A percentile compares a stretch with the other conserved stretches of the same genome.
These are phyloP conservation scores for Leccinum ochraceum DNA, from an alignment of 768 basidiomycete species.

Conservation along the genomic window DNA sequence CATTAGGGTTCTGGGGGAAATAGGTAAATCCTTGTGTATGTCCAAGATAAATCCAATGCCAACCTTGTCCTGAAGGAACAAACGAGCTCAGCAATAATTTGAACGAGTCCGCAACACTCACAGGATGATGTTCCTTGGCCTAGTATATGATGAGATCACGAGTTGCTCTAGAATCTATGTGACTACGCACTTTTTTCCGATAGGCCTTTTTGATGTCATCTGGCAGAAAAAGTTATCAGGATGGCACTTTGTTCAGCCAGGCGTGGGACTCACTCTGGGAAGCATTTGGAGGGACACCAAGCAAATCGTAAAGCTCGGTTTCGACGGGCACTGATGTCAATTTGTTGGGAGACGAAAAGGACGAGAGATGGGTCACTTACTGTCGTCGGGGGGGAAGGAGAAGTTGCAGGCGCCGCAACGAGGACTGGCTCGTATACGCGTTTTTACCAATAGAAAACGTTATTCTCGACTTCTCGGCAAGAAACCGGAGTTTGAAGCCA, in stretches of 20 bases:
- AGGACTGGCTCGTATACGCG: constrained; percentile 17
- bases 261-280: constrained; percentile 56
- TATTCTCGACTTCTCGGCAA: constrained; percentile 29
- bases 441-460: constrained; percentile 22
- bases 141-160: constrained; percentile 35
- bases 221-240: constrained; percentile 15
- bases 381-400: constrained; percentile 18
- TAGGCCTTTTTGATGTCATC: constrained; percentile 95
- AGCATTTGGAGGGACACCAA: constrained; percentile 71
- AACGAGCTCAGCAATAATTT: constrained; percentile 1
- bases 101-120: constrained; percentile 37
- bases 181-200: constrained; percentile 72
- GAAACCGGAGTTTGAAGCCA: constrained; percentile 34
- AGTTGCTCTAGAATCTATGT: constrained; percentile 1
- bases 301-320: constrained; percentile 83
- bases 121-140: constrained; percentile 89
- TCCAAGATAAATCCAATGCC: constrained; percentile 8
- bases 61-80: constrained; percentile 64
- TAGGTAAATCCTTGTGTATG: neutral
- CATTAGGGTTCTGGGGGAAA: constrained; percentile 72
- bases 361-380: constrained; percentile 26
- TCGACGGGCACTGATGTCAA: constrained; percentile 61
- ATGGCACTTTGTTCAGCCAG: neutral
- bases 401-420: constrained; percentile 1
- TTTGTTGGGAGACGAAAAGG: neutral